phyloP scores from a whole-genome alignment of 371 early-diverging fungal genomes.

The Saksenaea vasiformis region DNA sequence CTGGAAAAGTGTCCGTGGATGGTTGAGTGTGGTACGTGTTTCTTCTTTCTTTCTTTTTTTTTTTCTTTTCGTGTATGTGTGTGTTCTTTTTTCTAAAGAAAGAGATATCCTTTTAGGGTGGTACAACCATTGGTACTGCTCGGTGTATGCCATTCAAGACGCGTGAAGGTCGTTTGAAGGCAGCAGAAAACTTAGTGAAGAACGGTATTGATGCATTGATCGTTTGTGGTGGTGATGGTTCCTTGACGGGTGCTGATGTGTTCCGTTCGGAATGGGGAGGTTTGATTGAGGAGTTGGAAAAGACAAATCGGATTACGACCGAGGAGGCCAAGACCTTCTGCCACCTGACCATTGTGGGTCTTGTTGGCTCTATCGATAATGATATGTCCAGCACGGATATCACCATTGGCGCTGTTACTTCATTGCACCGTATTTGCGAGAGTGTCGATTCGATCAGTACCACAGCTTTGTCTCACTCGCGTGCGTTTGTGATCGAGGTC shows the following conservation, averaged over 20 bases:
- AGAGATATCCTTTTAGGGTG: too few relatives aligned
- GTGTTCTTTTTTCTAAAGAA: too few relatives aligned
- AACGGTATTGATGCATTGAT: constrained; percentile 95
- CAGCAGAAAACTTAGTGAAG: constrained; percentile 84
- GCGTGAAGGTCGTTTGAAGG: constrained; percentile 84
- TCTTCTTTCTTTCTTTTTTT: neutral
- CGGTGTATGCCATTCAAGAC: constrained; percentile 87
- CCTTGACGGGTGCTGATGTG: constrained; percentile 93
- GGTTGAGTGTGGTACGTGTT: constrained; percentile 66
- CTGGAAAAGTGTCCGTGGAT: constrained; percentile 92
- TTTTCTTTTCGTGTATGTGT: too few relatives aligned
- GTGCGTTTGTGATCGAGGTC: constrained; percentile 98
- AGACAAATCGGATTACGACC: constrained; percentile 50
- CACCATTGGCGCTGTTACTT: constrained; percentile 95
- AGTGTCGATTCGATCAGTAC: constrained; percentile 91
- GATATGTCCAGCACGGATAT: constrained; percentile 96
- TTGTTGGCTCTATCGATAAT: constrained; percentile 95
- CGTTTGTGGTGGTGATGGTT: constrained; percentile 97
- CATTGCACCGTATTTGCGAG: constrained; percentile 96
- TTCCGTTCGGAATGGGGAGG: constrained; percentile 93
- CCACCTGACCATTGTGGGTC: constrained; percentile 88
- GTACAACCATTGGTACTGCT: constrained; percentile 96
- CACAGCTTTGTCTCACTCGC: constrained; percentile 94
- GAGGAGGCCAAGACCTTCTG: constrained; percentile 59
- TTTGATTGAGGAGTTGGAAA: constrained; percentile 75